A percentile compares a stretch with the other conserved stretches of the same genome.
phyloP scores from a whole-genome alignment of 73 alveolate species.

The Paramecium biaurelia region DNA sequence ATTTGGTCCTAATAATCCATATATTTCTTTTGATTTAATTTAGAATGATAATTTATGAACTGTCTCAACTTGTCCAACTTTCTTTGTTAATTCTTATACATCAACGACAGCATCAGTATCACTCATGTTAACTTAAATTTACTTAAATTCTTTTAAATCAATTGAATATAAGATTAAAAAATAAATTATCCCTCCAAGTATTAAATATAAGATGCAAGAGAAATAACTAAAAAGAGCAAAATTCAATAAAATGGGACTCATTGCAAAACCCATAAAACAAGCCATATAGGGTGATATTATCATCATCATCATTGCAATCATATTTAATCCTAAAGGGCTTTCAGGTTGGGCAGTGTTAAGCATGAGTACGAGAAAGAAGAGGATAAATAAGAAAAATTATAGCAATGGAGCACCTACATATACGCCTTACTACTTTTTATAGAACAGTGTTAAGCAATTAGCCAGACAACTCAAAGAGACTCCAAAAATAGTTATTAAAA shows the following conservation, averaged over 20 bases:
- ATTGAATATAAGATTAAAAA: not conserved
- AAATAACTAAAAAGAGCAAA: not conserved
- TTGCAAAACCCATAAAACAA: not conserved
- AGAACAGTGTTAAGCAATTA: not conserved
- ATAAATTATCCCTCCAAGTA: not conserved
- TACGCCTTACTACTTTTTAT: not conserved
- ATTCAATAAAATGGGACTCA: not conserved
- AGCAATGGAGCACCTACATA: not conserved
- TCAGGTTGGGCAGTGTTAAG: not conserved
- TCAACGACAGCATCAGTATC: not conserved
- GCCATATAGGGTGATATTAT: not conserved
- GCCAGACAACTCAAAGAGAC: not conserved
- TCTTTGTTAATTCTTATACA: slow-evolving; percentile 65
- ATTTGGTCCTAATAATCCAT: slow-evolving; percentile 89
- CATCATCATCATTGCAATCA: not conserved
- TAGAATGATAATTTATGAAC: not conserved
- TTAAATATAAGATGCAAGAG: not conserved
- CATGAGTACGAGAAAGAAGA: not conserved
- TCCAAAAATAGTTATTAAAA: not conserved
- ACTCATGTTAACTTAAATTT: not conserved
- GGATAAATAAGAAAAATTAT: not conserved
- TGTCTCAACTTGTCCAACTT: not conserved
- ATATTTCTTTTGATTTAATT: slow-evolving; percentile 53
- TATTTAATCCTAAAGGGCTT: not conserved
- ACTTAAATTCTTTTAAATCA: not conserved